Base-by-base conservation (phyloP, 2,329 filamentous ascomycete genomes). In the Helotiales sp. region DNA sequence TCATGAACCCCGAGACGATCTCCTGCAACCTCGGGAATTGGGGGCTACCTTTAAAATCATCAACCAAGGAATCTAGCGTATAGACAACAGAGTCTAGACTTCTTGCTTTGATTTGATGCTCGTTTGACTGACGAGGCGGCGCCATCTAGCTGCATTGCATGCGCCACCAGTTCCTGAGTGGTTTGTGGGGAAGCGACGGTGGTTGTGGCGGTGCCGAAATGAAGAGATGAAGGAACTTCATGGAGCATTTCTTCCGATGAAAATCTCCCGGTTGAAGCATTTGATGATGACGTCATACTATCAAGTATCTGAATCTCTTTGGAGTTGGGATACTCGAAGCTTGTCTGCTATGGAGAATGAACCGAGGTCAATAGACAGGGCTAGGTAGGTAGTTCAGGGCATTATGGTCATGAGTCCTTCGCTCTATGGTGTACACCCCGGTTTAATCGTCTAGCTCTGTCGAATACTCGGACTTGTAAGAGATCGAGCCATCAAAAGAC, bases 141-240 rank as follows among this genome's bases (percentile, higher is more conserved):
- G 52, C 20, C n/a, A 3, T 37, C n/a, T 57, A 34, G 20, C 32
- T 37, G 28, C 52, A 15, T 40, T n/a, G 30, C 52, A 34, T 22
- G 32, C 34, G 52, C 52, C 52, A 57, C 52, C 32, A 20, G 52
- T 57, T 57, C 52, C 52, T 40, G 50, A 55, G 24, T 55, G 50
- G 50, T 34, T 34, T 55, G 52, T 37, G 52, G 52, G 52, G 52
- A 57, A 57, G 52, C 52, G 52, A 57, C n/a, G 32, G 32, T 17
- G n/a, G n/a, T 4, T 40, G 52, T 57, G 52, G 52, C 52, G 52
- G 30, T 57, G 52, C 52, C n/a, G 32, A 22, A 57, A 34, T 54
- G 26, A 28, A 28, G 49, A n/a, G 13, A 26, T 15, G 49, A 30
- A 28, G 2, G 6, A 26, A 26, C 6, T 13, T 13, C 20, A 20